These are phyloP conservation scores for Mycena crocata DNA, from an alignment of 768 basidiomycete genomes.

Conservation along the genomic window DNA sequence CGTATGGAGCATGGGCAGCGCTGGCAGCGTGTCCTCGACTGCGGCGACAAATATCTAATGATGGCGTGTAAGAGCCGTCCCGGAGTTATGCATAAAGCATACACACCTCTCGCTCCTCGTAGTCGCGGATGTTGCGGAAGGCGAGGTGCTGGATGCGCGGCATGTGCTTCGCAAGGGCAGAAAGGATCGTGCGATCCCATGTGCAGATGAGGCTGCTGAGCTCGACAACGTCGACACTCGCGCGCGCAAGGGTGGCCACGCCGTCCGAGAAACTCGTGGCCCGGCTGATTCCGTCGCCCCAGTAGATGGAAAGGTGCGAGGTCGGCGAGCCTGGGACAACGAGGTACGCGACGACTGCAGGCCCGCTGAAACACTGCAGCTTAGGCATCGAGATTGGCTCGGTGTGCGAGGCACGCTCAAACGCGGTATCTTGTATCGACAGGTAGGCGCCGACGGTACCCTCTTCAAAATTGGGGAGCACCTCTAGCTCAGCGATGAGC, in stretches of 20 bases:
- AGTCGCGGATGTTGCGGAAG: not conserved
- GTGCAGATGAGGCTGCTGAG: not conserved
- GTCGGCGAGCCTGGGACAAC: slow-evolving; percentile 10
- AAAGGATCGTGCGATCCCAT: slow-evolving; percentile 7
- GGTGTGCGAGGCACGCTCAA: not conserved
- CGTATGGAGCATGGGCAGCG: not conserved
- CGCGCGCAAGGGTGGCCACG: not conserved
- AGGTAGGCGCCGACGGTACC: too few species aligned
- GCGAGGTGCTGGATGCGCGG: not conserved
- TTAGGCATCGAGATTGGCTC: slow-evolving; percentile 12
- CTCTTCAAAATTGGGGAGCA: not conserved
- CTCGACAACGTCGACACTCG: not conserved
- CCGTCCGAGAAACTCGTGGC: not conserved
- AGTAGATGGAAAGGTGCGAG: not conserved
- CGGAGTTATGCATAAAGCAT: too few species aligned
- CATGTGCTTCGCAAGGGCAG: not conserved
- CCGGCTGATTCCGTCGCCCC: not conserved
- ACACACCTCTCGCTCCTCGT: slow-evolving; percentile 9
- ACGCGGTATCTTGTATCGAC: not conserved
- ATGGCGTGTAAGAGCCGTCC: not conserved
- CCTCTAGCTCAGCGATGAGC: not conserved
- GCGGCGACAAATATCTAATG: not conserved
- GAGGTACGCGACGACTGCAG: not conserved
- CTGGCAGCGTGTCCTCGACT: not conserved
- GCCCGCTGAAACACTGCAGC: slow-evolving; percentile 3